These are phyloP conservation scores for Nitzschia sp. DNA, from an alignment of 108 stramenopile species.

Conservation along the genomic window DNA sequence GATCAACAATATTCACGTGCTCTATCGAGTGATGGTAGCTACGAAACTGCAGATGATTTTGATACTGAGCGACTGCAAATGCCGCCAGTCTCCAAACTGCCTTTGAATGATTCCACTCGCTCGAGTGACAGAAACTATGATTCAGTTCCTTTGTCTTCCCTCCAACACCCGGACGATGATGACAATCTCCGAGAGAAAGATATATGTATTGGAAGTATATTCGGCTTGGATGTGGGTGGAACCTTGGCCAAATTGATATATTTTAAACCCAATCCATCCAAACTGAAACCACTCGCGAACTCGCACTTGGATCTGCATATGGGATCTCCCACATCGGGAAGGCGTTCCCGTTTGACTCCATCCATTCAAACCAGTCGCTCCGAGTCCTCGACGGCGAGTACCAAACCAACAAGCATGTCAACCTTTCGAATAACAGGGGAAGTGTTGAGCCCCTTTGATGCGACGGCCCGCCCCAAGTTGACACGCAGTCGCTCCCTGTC, in stretches of 20 bases:
- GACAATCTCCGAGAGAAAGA: conserved; percentile 20
- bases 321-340: too few species aligned
- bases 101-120: not conserved
- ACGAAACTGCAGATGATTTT: conserved; percentile 11
- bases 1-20: not conserved
- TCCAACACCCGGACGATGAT: not conserved
- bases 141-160: not conserved
- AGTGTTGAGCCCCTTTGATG: not conserved
- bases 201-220: conserved; percentile 61
- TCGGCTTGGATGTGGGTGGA: conserved; percentile 84
- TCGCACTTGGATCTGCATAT: conserved; percentile 3
- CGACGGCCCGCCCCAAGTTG: not conserved
- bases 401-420: not conserved
- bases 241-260: conserved; percentile 96
- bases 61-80: not conserved
- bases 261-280: conserved; percentile 74
- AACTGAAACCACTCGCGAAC: conserved; percentile 17
- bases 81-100: not conserved
- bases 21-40: not conserved
- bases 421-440: conserved; percentile 16
- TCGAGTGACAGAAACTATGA: not conserved
- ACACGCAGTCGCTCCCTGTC: conserved; percentile 6
- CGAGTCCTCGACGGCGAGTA: not conserved
- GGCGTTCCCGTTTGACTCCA: not conserved
- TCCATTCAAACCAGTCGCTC: not conserved